Base-by-base conservation (phyloP, 192 early-diverging fungal species). In the Borealophlyctis nickersoniae region DNA sequence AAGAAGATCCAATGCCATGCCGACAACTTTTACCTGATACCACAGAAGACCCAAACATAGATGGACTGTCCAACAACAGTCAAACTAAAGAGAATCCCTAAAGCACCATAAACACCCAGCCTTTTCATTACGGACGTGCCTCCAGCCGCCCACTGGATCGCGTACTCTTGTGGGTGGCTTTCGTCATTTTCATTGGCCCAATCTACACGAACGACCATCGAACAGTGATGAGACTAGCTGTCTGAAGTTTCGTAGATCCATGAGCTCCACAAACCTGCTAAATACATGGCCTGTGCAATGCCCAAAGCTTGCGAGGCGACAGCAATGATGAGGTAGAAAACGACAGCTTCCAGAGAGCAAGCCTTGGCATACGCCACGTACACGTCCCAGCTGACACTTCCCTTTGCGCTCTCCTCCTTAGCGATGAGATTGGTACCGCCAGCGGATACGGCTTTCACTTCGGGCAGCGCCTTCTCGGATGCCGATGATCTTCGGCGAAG, bases 341-440 rank as follows among this genome's bases (percentile, higher is more conserved):
- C 52, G 1, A 92, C 84, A 34, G 72, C 77, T n/a, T 51, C 32
- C 50, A 77, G 36, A 0, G 88, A 87, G 49, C 92, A 96, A 0
- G 91, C 86, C 57, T 87, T 80, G 36, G 86, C 81, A 68, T 98
- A 98, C 1, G 87, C 79, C 24, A 66, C 62, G 66, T 98, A 98
- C 0, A 93, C 92, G n/a, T 69, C 65, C 77, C 83, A 86, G 48
- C 84, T 76, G 11, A 98, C 93, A 16, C 78, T 84, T 26, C 96
- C 96, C 61, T 89, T 83, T 26, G 86, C 88, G 60, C 83, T 87
- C 53, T 90, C 85, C 76, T 98, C 96, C 22, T 87, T 83, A 0
- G 82, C 75, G 60, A 91, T 94, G 19, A 97, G 56, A 2, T 60
- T 50, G 11, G 28, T 74, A 26, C 26, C 56, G 9, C 39, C 39